Evolutionary conservation across 345 rosid species (phyloP), one percentile per base, ranked within the genome.

Genomic region (Populus davidiana): DNA sequence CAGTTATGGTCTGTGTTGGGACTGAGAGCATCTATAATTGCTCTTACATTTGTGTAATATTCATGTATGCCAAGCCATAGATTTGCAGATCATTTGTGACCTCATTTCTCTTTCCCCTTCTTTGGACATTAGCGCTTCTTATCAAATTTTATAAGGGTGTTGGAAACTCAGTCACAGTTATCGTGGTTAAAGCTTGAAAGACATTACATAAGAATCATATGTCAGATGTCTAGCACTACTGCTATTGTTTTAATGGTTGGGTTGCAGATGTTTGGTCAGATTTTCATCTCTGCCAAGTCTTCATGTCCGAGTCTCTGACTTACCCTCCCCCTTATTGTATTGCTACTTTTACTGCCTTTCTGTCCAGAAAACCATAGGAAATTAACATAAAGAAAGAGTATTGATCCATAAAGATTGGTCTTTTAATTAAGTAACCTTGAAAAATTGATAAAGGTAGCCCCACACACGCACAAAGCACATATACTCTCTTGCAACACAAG

Each of bases 31-130:
- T 80, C 84, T 56, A 67, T 56, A 67, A 71, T 54, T 84, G 80
- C 81, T 75, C 77, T 29, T 71, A 74, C 18, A 73, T 80, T 75
- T 78, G 78, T 72, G 78, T 70, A 73, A 74, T 82, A 73, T 81
- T 75, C 77, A 77, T 79, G 65, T 79, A 77, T 83, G 81, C 69
- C 78, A 72, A 85, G 67, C 72, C 56, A 62, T 67, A 76, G 71
- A 76, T 75, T 71, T 86, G 80, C 80, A 80, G 56, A 54, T 76
- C 33, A 13, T 65, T 17, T 50, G 38, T 7, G 18, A 11, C 31
- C 14, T 79, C 47, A 5, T 33, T 4, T 29, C 47, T 63, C 54
- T 73, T 77, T 67, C 17, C 54, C 33, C 21, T n/a, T 41, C 18
- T 41, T 39, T 74, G 27, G 49, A 36, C 50, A 41, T 9, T 25